Percentiles rank a stretch among this genome's conserved stretches.
These are phyloP conservation scores for Auricularia sp. DNA, from an alignment of 768 basidiomycete species.

Conservation along the genomic window DNA sequence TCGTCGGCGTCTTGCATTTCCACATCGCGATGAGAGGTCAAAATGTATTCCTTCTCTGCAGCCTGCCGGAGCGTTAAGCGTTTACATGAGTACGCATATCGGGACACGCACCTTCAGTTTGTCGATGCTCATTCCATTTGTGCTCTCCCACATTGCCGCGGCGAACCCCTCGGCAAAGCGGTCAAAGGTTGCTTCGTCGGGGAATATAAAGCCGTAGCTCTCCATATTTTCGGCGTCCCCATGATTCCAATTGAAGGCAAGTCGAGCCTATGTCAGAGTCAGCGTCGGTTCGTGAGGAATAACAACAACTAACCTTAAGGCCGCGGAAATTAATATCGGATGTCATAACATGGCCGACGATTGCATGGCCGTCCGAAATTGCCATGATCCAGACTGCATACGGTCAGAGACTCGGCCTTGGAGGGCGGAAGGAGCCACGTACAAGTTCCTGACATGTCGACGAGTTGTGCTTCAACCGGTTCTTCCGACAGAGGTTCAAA, in stretches of 20 bases:
- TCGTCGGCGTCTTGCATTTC: conserved; percentile 75
- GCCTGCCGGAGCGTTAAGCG: conserved; percentile 27
- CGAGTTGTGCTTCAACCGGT: conserved; percentile 7
- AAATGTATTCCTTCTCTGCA: conserved; percentile 81
- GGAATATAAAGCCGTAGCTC: conserved; percentile 80
- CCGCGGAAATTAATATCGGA: conserved; percentile 47
- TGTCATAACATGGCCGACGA: conserved; percentile 52
- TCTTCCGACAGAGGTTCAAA: not conserved
- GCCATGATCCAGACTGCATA: conserved; percentile 10
- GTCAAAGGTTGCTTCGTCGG: conserved; percentile 41
- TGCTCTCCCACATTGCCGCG: conserved; percentile 67
- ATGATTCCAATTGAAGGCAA: conserved; percentile 82
- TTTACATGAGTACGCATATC: not conserved
- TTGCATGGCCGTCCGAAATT: conserved; percentile 27
- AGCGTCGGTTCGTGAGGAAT: too few relatives aligned
- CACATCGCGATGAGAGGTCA: conserved; percentile 71
- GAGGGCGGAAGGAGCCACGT: not conserved
- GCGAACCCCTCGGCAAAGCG: conserved; percentile 55
- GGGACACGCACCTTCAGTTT: conserved; percentile 61
- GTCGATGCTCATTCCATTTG: conserved; percentile 61
- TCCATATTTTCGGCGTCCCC: conserved; percentile 26
- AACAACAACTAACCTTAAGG: not conserved
- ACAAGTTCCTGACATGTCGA: conserved; percentile 5
- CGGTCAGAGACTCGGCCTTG: not conserved
- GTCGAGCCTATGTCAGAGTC: conserved; percentile 5